Base-by-base conservation (phyloP, 1,139 yeast genomes). In the Candida sp. region DNA sequence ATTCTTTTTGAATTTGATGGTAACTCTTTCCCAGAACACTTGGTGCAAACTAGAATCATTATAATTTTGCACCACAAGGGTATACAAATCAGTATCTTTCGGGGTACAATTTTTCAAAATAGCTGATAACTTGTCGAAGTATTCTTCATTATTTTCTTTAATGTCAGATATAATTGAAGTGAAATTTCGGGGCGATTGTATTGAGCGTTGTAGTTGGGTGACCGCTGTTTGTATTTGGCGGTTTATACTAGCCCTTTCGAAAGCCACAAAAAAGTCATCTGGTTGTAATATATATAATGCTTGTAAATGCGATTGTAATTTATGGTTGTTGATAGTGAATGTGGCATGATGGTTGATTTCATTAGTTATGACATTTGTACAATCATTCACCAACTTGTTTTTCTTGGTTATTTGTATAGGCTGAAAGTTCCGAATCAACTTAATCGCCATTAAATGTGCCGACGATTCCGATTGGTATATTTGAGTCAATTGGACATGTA, bases 1-100 rank as follows among this genome's bases (percentile, higher is more conserved):
- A 44, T 76, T 79, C 38, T 75, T 75, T 56, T 84, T 87, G 49
- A 84, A 79, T 27, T 67, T 73, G 5, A 63, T 49, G 1, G 63
- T 48, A 33, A 72, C 49, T 27, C 51, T 54, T 2, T 51, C 41
- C 76, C 77, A 73, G 50, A 56, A 72, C 3, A 58, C 42, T 2
- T 51, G 53, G 4, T 50, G 43, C 15, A 68, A 41, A 1, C 57
- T 42, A 1, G 47, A 36, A 0, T 40, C 49, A 3, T 49, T 45
- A 15, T 46, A 46, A 25, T 45, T 43, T 5, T 33, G 7, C 40
- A 49, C 38, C 5, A 51, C 29, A 6, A 40, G 25, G 21, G 43
- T 27, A 6, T 40, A 33, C 6, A 50, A 34, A 34, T 36, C 43
- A 5, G 33, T 22, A 5, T 33, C 41, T 33, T 41, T 45, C 2